Percentiles rank a stretch among this genome's conserved stretches.
Conservation (phyloP, 345 rosid genomes). For the Trapa bicornis region DNA sequence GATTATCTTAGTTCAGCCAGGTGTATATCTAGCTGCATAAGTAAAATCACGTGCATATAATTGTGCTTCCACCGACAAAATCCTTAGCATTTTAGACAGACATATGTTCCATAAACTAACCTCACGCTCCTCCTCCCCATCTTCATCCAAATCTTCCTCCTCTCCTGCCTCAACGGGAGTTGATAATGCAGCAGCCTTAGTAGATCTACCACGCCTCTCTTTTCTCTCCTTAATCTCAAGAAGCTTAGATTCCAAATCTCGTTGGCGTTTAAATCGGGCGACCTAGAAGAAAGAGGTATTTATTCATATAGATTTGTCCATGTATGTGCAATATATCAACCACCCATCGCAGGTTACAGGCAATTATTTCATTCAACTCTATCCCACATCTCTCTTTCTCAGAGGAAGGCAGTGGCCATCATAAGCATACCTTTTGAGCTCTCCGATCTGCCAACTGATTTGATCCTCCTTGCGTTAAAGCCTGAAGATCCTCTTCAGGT, state of each 20-base stretch:
- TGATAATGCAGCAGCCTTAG: conserved; percentile 60
- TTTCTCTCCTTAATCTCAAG: conserved; percentile 76
- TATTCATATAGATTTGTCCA: background rate
- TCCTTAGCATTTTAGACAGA: background rate
- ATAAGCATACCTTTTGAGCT: conserved; percentile 55
- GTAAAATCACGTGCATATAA: background rate
- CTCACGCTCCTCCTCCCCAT: conserved; percentile 95
- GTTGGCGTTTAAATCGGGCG: conserved; percentile 75
- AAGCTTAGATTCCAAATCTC: conserved; percentile 73
- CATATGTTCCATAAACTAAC: conserved; percentile 24
- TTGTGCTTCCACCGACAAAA: background rate
- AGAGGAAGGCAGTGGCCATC: background rate
- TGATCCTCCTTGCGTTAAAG: conserved; percentile 33
- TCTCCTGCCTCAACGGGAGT: conserved; percentile 77
- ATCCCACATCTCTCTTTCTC: background rate
- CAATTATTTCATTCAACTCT: background rate
- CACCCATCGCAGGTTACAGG: background rate
- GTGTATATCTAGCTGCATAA: background rate
- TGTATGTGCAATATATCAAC: background rate
- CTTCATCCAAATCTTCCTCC: conserved; percentile 78
- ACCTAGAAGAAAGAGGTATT: conserved; percentile 24
- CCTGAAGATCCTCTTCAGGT: conserved; percentile 57
- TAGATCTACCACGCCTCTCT: conserved; percentile 72
- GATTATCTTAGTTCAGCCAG: background rate
- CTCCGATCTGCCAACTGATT: conserved; percentile 56